Evolutionary conservation across 2,329 filamentous ascomycete species (phyloP).

Genomic region (Magnaporthales sp.): DNA sequence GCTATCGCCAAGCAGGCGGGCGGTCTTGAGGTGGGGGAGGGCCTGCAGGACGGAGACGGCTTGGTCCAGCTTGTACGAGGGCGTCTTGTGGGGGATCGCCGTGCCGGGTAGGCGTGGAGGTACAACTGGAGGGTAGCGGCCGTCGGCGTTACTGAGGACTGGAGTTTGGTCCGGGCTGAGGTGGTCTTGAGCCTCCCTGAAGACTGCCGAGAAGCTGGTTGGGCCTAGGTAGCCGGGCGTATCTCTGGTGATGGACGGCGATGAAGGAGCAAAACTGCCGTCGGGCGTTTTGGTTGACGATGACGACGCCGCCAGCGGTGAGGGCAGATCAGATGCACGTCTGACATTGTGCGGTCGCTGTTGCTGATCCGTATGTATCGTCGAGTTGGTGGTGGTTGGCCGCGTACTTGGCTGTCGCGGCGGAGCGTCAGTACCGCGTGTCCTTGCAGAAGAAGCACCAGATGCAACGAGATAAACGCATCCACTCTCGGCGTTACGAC

Average conservation of each 20-base stretch:
- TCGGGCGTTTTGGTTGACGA: background rate
- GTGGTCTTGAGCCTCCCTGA: slow-evolving; percentile 2
- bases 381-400: background rate
- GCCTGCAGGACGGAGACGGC: slow-evolving; percentile 1
- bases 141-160: background rate
- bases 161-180: background rate
- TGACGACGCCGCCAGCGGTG: background rate
- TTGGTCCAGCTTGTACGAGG: background rate
- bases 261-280: background rate
- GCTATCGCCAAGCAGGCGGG: background rate
- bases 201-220: slow-evolving; percentile 7
- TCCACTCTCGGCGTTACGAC: background rate
- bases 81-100: background rate
- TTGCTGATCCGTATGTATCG: background rate
- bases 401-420: background rate
- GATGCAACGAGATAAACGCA: slow-evolving; percentile 3
- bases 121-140: background rate
- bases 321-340: background rate
- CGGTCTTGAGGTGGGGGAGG: background rate
- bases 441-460: background rate
- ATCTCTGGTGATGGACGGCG: background rate
- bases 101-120: background rate
- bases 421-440: background rate
- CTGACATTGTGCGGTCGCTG: background rate
- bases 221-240: slow-evolving; percentile 6